phyloP scores from a whole-genome alignment of 139 green algal species.

The Edaphochlamys debaryana region DNA sequence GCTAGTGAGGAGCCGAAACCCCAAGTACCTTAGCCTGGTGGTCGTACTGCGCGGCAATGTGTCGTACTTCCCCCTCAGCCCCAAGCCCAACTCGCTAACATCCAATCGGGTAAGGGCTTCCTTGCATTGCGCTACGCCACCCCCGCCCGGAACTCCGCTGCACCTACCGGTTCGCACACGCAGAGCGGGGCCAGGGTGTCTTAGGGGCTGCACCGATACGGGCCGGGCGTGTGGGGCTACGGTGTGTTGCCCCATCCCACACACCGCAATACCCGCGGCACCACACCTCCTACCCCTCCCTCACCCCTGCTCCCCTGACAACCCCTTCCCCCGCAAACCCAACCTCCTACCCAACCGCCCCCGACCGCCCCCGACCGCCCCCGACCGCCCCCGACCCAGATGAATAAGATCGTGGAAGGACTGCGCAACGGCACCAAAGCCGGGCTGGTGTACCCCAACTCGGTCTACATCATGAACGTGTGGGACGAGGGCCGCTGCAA shows the following conservation, averaged over 20 bases:
- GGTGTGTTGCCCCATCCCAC: too few relatives aligned
- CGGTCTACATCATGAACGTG: conserved; percentile 31
- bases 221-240: too few relatives aligned
- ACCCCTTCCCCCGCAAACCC: conserved; percentile 4
- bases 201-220: too few relatives aligned
- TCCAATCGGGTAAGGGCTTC: conserved; percentile 20
- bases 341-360: not conserved
- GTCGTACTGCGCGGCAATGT: not conserved
- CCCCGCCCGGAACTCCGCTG: too few relatives aligned
- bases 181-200: too few relatives aligned
- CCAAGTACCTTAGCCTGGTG: conserved; percentile 35
- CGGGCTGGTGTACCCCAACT: conserved; percentile 9
- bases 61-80: not conserved
- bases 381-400: not conserved
- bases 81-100: conserved; percentile 11
- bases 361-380: not conserved
- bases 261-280: too few relatives aligned
- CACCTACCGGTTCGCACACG: too few relatives aligned
- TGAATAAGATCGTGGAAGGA: conserved; percentile 1
- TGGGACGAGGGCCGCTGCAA: conserved; percentile 40
- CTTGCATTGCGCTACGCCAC: not conserved
- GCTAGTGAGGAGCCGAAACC: conserved; percentile 2
- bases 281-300: too few relatives aligned
- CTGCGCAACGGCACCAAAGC: conserved; percentile 6
- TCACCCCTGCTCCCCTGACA: too few relatives aligned